These are phyloP conservation scores for Solanum chaucha DNA, from an alignment of 257 asterid species.

Conservation along the genomic window DNA sequence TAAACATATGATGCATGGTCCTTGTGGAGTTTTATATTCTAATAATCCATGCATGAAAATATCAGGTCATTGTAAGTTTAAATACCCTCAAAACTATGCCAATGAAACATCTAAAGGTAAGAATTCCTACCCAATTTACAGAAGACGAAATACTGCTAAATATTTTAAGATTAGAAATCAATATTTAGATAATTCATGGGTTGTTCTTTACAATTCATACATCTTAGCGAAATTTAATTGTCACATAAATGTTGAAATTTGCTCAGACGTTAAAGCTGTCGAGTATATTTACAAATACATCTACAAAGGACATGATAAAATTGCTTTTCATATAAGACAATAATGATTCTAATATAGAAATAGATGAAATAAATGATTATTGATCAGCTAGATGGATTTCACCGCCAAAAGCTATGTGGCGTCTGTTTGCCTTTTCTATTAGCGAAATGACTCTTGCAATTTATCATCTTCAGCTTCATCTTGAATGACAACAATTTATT, in stretches of 20 bases:
- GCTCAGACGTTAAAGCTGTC: neutral
- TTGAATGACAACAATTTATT: no score
- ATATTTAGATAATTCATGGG: neutral
- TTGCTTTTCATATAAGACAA: no score
- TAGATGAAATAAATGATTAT: no score
- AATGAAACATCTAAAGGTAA: neutral
- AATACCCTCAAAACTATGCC: neutral
- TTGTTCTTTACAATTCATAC: neutral
- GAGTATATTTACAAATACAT: no score
- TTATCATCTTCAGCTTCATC: no score
- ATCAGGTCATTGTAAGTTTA: neutral
- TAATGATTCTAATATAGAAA: no score
- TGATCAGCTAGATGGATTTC: no score
- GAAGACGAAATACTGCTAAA: neutral
- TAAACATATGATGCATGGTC: neutral
- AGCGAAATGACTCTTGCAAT: no score
- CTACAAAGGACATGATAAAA: no score
- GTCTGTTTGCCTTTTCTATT: no score
- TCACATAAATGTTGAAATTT: neutral
- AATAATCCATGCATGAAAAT: neutral
- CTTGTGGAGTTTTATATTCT: neutral
- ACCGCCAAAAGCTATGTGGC: no score
- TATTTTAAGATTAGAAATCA: neutral
- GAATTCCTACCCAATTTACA: neutral
- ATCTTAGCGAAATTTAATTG: neutral